These are phyloP conservation scores for Phytophthora capsici DNA, from an alignment of 352 stramenopile species.

Conservation along the genomic window DNA sequence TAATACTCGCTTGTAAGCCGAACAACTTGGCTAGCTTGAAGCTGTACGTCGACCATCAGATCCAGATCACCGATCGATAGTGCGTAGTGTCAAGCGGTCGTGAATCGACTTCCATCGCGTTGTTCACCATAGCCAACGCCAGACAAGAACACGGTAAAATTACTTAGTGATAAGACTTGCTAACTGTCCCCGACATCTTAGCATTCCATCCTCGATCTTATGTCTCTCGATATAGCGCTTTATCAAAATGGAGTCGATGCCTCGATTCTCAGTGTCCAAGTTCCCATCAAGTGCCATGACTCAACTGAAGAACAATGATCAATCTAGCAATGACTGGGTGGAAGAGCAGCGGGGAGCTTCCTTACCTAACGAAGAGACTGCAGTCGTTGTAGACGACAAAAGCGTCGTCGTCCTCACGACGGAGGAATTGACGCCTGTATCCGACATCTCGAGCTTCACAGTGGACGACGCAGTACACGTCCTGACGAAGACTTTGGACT, in stretches of 20 bases:
- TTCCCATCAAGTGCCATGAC: constrained; percentile 23
- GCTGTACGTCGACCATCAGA: not conserved
- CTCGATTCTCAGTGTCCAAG: constrained; percentile 20
- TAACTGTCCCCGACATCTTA: constrained; percentile 22
- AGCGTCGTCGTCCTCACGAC: constrained; percentile 47
- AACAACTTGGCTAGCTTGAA: no score
- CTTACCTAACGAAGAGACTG: constrained; percentile 2
- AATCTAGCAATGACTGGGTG: not conserved
- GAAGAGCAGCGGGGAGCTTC: constrained; percentile 30
- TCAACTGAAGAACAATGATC: constrained; percentile 1
- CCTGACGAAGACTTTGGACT: constrained; percentile 47
- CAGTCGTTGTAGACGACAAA: constrained; percentile 46
- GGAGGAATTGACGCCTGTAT: constrained; percentile 44
- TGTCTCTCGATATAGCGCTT: constrained; percentile 27
- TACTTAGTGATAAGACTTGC: constrained; percentile 17
- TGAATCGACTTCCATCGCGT: not conserved
- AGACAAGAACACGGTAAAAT: constrained; percentile 7
- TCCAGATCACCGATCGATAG: not conserved
- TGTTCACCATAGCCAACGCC: not conserved
- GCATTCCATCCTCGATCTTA: not conserved
- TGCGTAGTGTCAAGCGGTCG: not conserved
- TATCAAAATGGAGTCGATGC: not conserved
- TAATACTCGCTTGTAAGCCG: no score
- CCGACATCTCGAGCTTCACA: constrained; percentile 21
- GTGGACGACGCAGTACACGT: constrained; percentile 33